Evolutionary conservation across 805 yeast species (phyloP), one percentile per base, ranked within the genome.

Genomic region (Teunomyces panamensis): DNA sequence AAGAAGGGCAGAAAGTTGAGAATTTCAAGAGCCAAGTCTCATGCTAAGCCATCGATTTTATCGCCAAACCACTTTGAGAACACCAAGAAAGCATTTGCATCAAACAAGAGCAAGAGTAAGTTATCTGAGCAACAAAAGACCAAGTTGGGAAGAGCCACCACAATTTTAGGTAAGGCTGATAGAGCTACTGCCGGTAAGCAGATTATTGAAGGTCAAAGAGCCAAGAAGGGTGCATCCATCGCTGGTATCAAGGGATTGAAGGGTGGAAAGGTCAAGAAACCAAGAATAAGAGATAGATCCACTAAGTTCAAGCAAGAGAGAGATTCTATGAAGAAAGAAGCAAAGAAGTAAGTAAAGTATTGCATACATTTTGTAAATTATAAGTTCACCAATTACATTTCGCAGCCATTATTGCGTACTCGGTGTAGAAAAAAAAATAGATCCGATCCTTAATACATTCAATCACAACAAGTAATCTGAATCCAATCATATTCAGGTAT

Each of bases 91-190:
- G 57, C 57, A 36, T 55, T 50, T 46, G 59, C 64, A 35, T 44
- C 57, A 14, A 52, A 56, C 53, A 53, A 51, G 47, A 46, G 59
- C 7, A 58, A 60, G 48, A 39, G 62, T 8, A 62, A 66, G 27
- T 68, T 87, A 45, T 77, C 78, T 24, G 89, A 85, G 36, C 77
- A 78, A 36, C 94, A 87, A 64, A 86, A 77, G 66, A 85, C 95
- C 11, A 80, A 79, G 57, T 65, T 88, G 33, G 96, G 96, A 32
- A 80, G 96, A 65, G 96, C 94, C 16, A 79, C 78, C 58, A 75
- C 80, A 47, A 74, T 86, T 3, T 73, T 90, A 39, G 92, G 92
- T 44, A 88, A 84, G 62, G 87, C 90, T 45, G 97, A 88, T 62
- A 80, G 86, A 57, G 78, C 85, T 30, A 75, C 85, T 17, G 78